phyloP scores from a whole-genome alignment of 2,329 filamentous ascomycete genomes.

The Periconia sp. region DNA sequence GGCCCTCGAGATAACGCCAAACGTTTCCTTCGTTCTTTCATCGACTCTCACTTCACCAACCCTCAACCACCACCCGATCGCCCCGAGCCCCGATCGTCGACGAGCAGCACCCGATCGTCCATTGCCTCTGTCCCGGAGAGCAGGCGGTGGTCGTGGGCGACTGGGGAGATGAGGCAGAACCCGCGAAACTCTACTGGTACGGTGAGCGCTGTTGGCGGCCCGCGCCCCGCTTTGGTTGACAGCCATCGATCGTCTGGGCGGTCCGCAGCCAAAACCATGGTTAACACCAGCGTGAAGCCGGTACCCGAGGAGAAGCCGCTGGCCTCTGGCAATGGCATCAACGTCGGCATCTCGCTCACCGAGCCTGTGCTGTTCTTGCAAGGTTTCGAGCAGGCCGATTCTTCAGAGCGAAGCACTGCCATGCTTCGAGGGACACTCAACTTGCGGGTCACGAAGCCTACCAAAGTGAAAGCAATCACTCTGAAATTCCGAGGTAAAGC shows the following conservation, averaged over 20 bases:
- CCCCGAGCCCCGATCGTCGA: slow-evolving; percentile 31
- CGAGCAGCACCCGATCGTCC: slow-evolving; percentile 36
- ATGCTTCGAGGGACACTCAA: slow-evolving; percentile 85
- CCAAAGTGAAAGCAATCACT: slow-evolving; percentile 91
- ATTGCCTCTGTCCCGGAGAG: slow-evolving; percentile 34
- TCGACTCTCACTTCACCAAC: slow-evolving; percentile 42
- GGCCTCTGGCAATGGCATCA: slow-evolving; percentile 77
- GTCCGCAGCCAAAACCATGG: slow-evolving; percentile 39
- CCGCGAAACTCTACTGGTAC: slow-evolving; percentile 48
- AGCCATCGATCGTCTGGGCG: slow-evolving; percentile 47
- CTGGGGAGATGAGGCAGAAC: slow-evolving; percentile 47
- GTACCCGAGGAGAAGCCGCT: slow-evolving; percentile 69
- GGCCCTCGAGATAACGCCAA: slow-evolving; percentile 56
- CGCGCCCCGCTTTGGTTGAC: slow-evolving; percentile 50
- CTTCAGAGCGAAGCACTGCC: slow-evolving; percentile 71
- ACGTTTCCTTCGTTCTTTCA: slow-evolving; percentile 56
- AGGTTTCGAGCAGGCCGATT: slow-evolving; percentile 76
- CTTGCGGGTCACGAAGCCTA: slow-evolving; percentile 82
- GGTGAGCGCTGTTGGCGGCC: slow-evolving; percentile 41
- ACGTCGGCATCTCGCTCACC: slow-evolving; percentile 74
- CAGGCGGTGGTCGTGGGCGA: slow-evolving; percentile 28
- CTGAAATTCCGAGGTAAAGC: slow-evolving; percentile 85
- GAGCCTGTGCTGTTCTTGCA: slow-evolving; percentile 82
- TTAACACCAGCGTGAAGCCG: slow-evolving; percentile 36
- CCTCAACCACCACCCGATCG: slow-evolving; percentile 27